These are phyloP conservation scores for Thuja plicata DNA, from an alignment of 83 land plant genomes.

Conservation along the genomic window DNA sequence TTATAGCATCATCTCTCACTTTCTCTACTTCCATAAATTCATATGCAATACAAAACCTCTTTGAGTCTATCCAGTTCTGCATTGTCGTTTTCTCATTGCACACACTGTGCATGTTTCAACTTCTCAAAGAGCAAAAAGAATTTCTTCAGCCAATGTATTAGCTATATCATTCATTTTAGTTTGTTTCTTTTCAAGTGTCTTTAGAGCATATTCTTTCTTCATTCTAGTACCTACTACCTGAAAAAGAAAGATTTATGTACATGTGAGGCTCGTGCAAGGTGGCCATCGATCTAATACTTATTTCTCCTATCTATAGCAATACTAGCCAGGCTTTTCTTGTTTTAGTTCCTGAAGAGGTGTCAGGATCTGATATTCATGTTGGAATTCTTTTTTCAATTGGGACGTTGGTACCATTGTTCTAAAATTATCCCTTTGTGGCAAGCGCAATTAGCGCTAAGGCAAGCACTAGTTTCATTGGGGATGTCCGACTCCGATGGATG, in stretches of 20 bases:
- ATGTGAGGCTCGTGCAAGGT: slow-evolving; percentile 87
- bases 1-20: slow-evolving; percentile 57
- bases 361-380: too few species aligned
- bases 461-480: too few species aligned
- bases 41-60: slow-evolving; percentile 92
- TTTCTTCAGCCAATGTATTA: slow-evolving; percentile 89
- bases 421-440: too few species aligned
- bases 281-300: slow-evolving; percentile 95
- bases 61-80: slow-evolving; percentile 62
- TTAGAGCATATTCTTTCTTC: slow-evolving; percentile 91
- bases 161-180: slow-evolving; percentile 95
- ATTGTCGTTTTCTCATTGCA: slow-evolving; percentile 64
- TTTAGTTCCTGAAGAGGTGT: too few species aligned
- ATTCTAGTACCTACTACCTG: slow-evolving; percentile 97
- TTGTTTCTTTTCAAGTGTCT: slow-evolving; percentile 97
- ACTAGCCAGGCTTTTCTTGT: too few species aligned
- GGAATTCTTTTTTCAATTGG: too few species aligned
- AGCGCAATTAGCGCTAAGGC: too few species aligned
- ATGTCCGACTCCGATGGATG: too few species aligned
- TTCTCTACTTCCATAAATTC: slow-evolving; percentile 83
- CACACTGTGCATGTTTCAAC: slow-evolving; percentile 78
- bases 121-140: slow-evolving; percentile 93
- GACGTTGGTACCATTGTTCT: too few species aligned
- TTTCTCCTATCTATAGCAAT: slow-evolving; percentile 98
- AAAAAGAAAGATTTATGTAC: slow-evolving; percentile 98